Conservation (phyloP, 2,329 filamentous ascomycete species). For the Diaporthe capsici region DNA sequence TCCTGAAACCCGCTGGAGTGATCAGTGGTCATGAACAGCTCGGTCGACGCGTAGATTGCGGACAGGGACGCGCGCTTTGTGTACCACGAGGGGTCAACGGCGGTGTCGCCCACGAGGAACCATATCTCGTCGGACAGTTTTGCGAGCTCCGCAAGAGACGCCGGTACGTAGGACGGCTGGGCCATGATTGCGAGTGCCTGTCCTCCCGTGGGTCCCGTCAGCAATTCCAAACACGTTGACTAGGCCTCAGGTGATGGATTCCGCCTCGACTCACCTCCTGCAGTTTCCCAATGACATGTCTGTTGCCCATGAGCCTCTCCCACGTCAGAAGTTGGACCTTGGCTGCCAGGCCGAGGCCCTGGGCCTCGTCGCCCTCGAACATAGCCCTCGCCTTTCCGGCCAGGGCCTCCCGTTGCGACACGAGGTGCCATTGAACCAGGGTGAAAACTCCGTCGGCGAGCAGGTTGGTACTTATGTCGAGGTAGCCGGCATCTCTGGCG, state of each 20-base stretch:
- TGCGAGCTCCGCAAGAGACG: conserved; percentile 84
- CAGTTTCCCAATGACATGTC: conserved; percentile 80
- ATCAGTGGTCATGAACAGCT: conserved; percentile 96
- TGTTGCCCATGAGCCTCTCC: conserved; percentile 83
- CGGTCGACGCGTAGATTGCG: conserved; percentile 77
- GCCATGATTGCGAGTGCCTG: conserved; percentile 93
- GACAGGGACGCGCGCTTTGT: conserved; percentile 70
- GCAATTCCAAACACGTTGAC: background rate
- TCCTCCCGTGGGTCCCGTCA: conserved; percentile 8
- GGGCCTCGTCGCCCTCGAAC: conserved; percentile 53
- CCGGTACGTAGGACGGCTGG: conserved; percentile 81
- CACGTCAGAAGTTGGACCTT: conserved; percentile 81
- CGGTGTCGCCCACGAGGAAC: conserved; percentile 84
- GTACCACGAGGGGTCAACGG: conserved; percentile 92
- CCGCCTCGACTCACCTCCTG: conserved; percentile 77
- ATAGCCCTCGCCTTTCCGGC: conserved; percentile 55
- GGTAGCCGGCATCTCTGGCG: conserved; percentile 86
- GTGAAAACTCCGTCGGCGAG: conserved; percentile 86
- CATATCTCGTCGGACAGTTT: conserved; percentile 92
- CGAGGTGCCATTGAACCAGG: conserved; percentile 83
- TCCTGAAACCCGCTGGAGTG: conserved; percentile 78
- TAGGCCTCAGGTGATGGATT: background rate
- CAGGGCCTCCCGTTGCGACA: conserved; percentile 75
- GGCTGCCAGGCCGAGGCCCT: conserved; percentile 64
- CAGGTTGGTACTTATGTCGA: conserved; percentile 87